A percentile compares a stretch with the other conserved stretches of the same genome.
phyloP scores from a whole-genome alignment of 1,284 basidiomycete genomes.

The Ceratobasidium theobromae region DNA sequence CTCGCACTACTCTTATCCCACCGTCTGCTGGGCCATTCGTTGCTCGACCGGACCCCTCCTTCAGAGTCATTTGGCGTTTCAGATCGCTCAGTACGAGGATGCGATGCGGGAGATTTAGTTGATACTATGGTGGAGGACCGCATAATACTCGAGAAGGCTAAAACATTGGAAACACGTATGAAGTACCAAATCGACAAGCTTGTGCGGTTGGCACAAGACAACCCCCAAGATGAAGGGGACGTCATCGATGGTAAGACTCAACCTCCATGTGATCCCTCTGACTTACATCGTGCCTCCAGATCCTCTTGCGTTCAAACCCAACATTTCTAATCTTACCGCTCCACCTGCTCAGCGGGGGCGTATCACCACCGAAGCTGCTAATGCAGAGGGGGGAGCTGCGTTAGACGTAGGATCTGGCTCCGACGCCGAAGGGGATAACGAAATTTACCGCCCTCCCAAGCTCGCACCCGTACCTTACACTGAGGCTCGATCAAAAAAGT shows the following conservation, averaged over 20 bases:
- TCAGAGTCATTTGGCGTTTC: conserved; percentile 54
- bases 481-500: conserved; percentile 58
- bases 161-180: conserved; percentile 80
- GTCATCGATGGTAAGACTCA: conserved; percentile 60
- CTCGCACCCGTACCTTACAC: conserved; percentile 90
- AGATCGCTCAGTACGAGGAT: conserved; percentile 58
- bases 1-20: conserved; percentile 75
- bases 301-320: conserved; percentile 47
- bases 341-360: conserved; percentile 21
- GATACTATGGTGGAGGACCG: conserved; percentile 73
- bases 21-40: conserved; percentile 62
- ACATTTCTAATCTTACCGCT: conserved; percentile 62
- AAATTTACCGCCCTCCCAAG: conserved; percentile 88
- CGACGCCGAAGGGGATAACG: conserved; percentile 47
- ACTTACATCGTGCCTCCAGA: conserved; percentile 32
- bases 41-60: conserved; percentile 55
- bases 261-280: conserved; percentile 35
- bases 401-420: conserved; percentile 33
- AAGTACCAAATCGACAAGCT: conserved; percentile 96
- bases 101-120: conserved; percentile 62
- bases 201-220: conserved; percentile 67
- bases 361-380: conserved; percentile 42
- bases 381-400: conserved; percentile 39
- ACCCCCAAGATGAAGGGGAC: conserved; percentile 53
- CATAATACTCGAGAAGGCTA: conserved; percentile 76